phyloP scores from a whole-genome alignment of 2,329 filamentous ascomycete genomes.

The Trichoderma afroharzianum region DNA sequence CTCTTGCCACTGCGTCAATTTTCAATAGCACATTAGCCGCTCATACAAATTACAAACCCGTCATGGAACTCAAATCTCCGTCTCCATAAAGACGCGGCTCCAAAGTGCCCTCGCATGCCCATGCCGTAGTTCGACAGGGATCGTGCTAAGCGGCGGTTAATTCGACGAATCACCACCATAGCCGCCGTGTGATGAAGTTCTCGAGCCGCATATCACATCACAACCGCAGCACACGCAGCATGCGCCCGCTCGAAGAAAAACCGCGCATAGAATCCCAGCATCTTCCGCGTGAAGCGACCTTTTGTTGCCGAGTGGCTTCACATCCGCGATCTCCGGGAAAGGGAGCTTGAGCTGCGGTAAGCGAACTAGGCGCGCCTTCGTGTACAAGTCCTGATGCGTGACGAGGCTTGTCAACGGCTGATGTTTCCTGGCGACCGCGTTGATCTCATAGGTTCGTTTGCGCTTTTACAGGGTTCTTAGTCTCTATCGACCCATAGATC shows the following conservation, averaged over 20 bases:
- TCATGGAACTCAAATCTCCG: neutral
- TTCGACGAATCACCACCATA: slow-evolving; percentile 10
- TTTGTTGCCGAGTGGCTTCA: neutral
- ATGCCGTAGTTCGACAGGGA: neutral
- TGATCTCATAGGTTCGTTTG: neutral
- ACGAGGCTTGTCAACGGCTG: neutral
- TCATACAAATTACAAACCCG: neutral
- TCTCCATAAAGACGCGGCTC: neutral
- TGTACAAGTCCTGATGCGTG: neutral
- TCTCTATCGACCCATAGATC: neutral
- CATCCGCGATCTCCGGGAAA: neutral
- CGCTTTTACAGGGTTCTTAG: neutral
- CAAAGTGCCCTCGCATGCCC: neutral
- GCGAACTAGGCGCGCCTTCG: slow-evolving; percentile 13
- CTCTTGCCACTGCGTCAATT: neutral
- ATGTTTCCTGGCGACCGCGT: neutral
- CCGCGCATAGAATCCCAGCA: neutral
- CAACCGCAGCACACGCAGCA: slow-evolving; percentile 4
- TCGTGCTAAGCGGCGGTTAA: slow-evolving; percentile 13
- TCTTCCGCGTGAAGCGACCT: slow-evolving; percentile 10
- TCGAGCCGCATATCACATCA: slow-evolving; percentile 5
- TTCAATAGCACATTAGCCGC: neutral
- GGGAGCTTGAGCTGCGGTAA: neutral
- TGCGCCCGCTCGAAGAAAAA: neutral
- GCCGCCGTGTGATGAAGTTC: neutral